Evolutionary conservation across 768 basidiomycete genomes (phyloP), one percentile per base, ranked within the genome.

Genomic region (Auricularia sp.): DNA sequence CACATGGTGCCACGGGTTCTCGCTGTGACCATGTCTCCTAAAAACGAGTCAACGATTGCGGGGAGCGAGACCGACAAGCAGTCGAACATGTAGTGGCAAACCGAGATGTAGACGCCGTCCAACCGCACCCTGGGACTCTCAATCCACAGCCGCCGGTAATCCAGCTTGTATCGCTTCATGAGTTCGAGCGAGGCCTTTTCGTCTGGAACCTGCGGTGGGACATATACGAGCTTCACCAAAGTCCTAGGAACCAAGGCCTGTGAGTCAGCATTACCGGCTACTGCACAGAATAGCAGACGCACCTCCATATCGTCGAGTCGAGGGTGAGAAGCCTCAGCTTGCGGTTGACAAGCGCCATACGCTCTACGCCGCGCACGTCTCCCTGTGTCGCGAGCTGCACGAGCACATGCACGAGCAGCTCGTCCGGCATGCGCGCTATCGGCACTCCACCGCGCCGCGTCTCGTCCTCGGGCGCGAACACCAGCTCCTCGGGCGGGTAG

Each of bases 41-140:
- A 61, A 66, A 33, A 66, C 34, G n/a, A 35, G 11, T 29, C 36
- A 53, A 59, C 21, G 16, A 34, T 16, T 51, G 33, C 59, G 23
- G 34, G 61, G 21, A 29, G 12, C 36, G 21, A 33, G 56, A 29
- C 2, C 2, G 2, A 29, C 29, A 58, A 58, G 23, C 35, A 64
- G 61, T 74, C 85, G 66, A 73, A 90, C 90, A 87, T 78, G 68
- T 91, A 96, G 73, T 93, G 93, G 70, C 93, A 95, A 21, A 91
- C 88, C 23, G 91, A 87, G 62, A 97, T 94, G 72, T 96, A 96
- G 10, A 93, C 86, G 1, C 94, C 94, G 66, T 96, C 94, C 67
- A 88, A 72, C 44, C 94, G 85, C 60, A 96, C 73, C 59, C 94
- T 83, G 14, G 93, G 92, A 64, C 92, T 89, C 73, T 93, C 89